phyloP scores from a whole-genome alignment of 306 rosid genomes.

The Mimosa pudica region DNA sequence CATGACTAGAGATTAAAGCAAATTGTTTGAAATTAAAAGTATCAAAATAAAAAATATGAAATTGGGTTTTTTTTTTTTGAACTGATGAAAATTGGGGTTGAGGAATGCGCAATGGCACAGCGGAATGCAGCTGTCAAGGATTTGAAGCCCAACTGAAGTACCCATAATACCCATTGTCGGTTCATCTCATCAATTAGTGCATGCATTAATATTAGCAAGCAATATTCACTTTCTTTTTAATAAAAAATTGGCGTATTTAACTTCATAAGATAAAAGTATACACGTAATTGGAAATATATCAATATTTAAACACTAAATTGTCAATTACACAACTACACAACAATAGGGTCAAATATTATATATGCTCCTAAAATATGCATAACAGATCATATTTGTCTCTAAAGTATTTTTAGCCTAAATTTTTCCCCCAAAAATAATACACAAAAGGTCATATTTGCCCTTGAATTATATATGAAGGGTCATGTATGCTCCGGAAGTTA shows the following conservation, averaged over 20 bases:
- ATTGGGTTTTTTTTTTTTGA: neutral
- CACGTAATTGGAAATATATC: neutral
- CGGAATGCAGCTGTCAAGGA: conserved; percentile 1
- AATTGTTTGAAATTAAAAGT: too few relatives aligned
- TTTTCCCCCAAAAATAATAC: too few relatives aligned
- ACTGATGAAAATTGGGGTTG: neutral
- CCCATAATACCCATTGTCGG: neutral
- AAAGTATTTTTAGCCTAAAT: too few relatives aligned
- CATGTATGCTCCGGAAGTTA: too few relatives aligned
- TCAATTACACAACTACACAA: too few relatives aligned
- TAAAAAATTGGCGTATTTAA: neutral
- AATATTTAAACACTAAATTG: too few relatives aligned
- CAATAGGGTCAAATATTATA: too few relatives aligned
- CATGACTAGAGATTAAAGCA: too few relatives aligned
- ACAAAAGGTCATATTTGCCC: too few relatives aligned
- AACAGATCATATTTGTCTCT: too few relatives aligned
- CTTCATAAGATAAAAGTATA: neutral
- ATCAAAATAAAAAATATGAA: neutral
- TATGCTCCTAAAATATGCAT: too few relatives aligned
- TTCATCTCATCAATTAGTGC: neutral
- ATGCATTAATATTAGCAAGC: neutral
- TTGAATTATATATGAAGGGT: too few relatives aligned
- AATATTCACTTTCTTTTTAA: neutral
- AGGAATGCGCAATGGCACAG: neutral
- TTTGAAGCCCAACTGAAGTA: neutral